Conservation (phyloP, 192 early-diverging fungal genomes). For the Glomus cerebriforme region DNA sequence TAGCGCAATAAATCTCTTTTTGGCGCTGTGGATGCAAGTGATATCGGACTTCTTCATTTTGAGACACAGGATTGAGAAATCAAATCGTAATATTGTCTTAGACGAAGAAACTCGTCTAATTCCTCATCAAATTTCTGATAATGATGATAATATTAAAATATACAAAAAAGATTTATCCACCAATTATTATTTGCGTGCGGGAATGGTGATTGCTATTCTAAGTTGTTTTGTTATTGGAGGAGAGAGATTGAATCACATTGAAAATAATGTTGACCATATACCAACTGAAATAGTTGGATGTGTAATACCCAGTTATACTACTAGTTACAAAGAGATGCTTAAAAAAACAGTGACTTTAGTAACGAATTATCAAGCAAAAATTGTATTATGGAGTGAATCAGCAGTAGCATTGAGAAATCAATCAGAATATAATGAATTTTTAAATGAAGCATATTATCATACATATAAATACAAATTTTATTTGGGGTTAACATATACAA, state of each 20-base stretch:
- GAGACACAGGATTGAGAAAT: neutral
- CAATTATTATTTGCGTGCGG: neutral
- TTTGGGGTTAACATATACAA: constrained; percentile 38
- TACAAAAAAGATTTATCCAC: neutral
- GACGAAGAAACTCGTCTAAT: neutral
- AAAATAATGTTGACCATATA: neutral
- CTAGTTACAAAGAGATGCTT: neutral
- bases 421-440: constrained; percentile 8
- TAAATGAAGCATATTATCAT: constrained; percentile 19
- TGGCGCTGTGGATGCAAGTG: neutral
- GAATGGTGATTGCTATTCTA: neutral
- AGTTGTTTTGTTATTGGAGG: neutral
- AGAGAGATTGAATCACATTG: neutral
- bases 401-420: neutral
- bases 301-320: neutral
- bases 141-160: neutral
- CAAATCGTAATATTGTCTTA: neutral
- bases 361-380: constrained; percentile 32
- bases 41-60: neutral
- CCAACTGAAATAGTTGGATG: neutral
- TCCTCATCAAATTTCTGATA: neutral
- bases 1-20: neutral
- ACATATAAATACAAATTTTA: constrained; percentile 32
- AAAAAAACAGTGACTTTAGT: neutral
- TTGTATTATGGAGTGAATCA: constrained; percentile 44